phyloP scores from a whole-genome alignment of 2,329 filamentous ascomycete species.

The Epichloe festucae region DNA sequence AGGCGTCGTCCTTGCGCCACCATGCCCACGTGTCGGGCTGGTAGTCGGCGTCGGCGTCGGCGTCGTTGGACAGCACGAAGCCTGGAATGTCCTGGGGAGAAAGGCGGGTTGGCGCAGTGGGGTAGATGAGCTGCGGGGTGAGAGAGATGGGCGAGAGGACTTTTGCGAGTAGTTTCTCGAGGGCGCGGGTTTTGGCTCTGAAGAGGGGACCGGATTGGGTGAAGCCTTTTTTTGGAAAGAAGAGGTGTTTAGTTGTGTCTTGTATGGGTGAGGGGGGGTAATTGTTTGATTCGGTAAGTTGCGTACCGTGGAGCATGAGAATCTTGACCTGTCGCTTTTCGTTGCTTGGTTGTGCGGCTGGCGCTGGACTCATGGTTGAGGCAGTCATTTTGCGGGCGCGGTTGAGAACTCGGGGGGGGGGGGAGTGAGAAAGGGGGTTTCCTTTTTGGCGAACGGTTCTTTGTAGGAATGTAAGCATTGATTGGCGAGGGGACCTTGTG shows the following conservation, averaged over 20 bases:
- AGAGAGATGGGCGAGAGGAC: constrained; percentile 48
- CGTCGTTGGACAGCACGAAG: constrained; percentile 34
- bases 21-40: constrained; percentile 64
- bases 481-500: neutral
- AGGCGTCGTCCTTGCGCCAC: constrained; percentile 60
- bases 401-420: neutral
- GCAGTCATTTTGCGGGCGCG: neutral
- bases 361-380: neutral
- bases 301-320: constrained; percentile 61
- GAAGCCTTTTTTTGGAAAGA: constrained; percentile 43
- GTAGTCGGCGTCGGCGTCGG: constrained; percentile 33
- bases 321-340: constrained; percentile 47
- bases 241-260: neutral
- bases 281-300: neutral
- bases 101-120: constrained; percentile 54
- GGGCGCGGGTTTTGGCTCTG: constrained; percentile 74
- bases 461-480: neutral
- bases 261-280: neutral
- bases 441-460: neutral
- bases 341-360: neutral
- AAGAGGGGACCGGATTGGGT: constrained; percentile 83
- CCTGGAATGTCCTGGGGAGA: constrained; percentile 56
- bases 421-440: neutral
- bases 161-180: constrained; percentile 71
- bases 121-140: constrained; percentile 48